Conservation (phyloP, 2,329 filamentous ascomycete genomes). For the Hymenoscyphus repandus region DNA sequence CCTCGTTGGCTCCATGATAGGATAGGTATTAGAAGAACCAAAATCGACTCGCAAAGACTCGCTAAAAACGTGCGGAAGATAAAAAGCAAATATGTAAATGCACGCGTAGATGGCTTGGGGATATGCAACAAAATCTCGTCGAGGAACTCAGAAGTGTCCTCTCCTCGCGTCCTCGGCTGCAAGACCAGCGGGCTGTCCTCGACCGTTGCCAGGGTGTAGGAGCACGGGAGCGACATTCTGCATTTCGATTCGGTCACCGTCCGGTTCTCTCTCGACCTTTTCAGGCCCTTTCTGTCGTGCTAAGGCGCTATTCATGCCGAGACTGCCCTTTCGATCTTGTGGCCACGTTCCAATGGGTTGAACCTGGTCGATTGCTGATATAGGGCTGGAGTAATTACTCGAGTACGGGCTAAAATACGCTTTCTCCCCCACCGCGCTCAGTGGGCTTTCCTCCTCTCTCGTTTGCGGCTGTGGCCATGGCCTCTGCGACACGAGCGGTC, state of each 20-base stretch:
- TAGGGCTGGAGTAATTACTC: conserved; percentile 54
- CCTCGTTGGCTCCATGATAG: too few species aligned
- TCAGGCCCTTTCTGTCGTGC: conserved; percentile 11
- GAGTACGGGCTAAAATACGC: conserved; percentile 56
- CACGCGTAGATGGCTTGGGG: too few species aligned
- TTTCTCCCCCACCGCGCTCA: conserved; percentile 34
- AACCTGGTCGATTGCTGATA: conserved; percentile 26
- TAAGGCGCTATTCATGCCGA: neutral
- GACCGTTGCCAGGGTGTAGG: conserved; percentile 24
- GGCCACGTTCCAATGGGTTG: conserved; percentile 7
- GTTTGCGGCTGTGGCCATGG: conserved; percentile 39
- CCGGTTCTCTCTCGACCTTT: conserved; percentile 13
- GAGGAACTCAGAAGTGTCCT: neutral
- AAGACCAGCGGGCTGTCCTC: conserved; percentile 3
- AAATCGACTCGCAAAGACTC: too few species aligned
- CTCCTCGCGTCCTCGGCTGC: conserved; percentile 20
- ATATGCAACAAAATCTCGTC: neutral
- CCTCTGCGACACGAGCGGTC: conserved; percentile 36
- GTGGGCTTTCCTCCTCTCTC: conserved; percentile 20
- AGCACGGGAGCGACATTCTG: conserved; percentile 24
- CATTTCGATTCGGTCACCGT: conserved; percentile 24
- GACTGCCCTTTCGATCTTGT: conserved; percentile 18
- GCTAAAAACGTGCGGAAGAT: too few species aligned
- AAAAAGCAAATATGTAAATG: too few species aligned
- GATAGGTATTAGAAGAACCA: too few species aligned